Evolutionary conservation across 2,329 filamentous ascomycete species (phyloP), one percentile per base, ranked within the genome.

Genomic region (Ophiocordyceps robertsii): DNA sequence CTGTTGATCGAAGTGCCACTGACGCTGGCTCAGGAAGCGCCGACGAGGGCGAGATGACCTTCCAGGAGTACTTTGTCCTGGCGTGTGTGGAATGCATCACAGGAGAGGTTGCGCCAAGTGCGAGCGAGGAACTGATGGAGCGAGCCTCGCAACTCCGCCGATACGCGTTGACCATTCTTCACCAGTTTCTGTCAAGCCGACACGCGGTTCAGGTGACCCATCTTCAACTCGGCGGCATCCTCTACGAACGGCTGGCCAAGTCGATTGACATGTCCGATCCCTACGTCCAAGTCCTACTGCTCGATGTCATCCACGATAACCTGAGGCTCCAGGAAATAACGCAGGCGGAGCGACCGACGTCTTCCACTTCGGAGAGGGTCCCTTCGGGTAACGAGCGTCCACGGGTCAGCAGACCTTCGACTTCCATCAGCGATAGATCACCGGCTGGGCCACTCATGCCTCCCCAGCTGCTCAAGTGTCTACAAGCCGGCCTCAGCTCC

Each of bases 401-500:
- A 17, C 63, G 64, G 13, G 60, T 56, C 40, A 57, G 63, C 33
- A 58, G 65, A 12, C 53, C 56, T 12, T 68, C 70, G 1, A 51
- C 67, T 17, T 51, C 60, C 10, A 44, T 51, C 8, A 49, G 51
- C 16, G 61, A 65, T 8, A 42, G 46, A 14, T 51, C 48, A 17
- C 48, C 51, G 3, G 40, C 44, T 9, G 42, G 46, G 5, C 48
- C 49, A 14, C 40, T 80, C 4, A 84, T 85, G 17, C 79, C 84
- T 3, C 65, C 77, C 14, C 68, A 80, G 31, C 63, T 98, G n/a
- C 72, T 92, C n/a, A 82, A 84, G 47, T 94, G 86, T 55, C 70
- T 98, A 12, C 80, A 87, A 46, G 77, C 80, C 38, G 92, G 88
- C 0, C 80, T 98, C 40, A 79, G 83, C 43, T 84, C 87, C 4